phyloP scores from a whole-genome alignment of 805 yeast genomes.

The Starmerella lactis-condensi region DNA sequence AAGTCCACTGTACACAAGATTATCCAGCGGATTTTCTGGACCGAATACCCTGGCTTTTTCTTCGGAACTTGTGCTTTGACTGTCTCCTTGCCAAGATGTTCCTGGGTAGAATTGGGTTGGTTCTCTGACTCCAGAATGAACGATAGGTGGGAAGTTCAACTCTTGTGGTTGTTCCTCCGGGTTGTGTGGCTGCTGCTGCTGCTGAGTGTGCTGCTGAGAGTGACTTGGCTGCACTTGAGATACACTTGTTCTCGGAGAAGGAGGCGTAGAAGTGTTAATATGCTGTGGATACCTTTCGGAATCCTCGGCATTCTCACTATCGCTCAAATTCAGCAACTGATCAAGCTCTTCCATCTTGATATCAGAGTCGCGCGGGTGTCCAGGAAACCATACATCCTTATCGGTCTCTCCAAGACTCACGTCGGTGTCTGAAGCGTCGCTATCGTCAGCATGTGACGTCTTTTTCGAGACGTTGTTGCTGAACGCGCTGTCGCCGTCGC shows the following conservation, averaged over 20 bases:
- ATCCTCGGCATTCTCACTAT: slow-evolving; percentile 7
- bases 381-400: slow-evolving; percentile 94
- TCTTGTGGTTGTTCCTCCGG: slow-evolving; percentile 4
- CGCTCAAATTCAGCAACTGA: slow-evolving; percentile 15
- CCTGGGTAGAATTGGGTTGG: not conserved
- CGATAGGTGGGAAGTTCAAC: too few species aligned
- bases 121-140: not conserved
- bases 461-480: slow-evolving; percentile 5
- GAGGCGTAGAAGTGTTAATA: not conserved
- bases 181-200: slow-evolving; percentile 8
- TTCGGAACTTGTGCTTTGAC: too few species aligned
- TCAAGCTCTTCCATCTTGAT: slow-evolving; percentile 80
- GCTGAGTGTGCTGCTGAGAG: slow-evolving; percentile 29
- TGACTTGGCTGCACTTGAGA: slow-evolving; percentile 44
- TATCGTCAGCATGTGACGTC: slow-evolving; percentile 15
- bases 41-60: too few species aligned
- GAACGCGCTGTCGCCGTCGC: too few species aligned
- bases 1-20: too few species aligned
- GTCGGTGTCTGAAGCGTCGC: slow-evolving; percentile 19
- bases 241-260: too few species aligned
- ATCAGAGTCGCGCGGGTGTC: slow-evolving; percentile 39
- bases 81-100: too few species aligned
- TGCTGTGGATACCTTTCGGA: not conserved
- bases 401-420: slow-evolving; percentile 56
- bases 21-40: too few species aligned